Evolutionary conservation across 208 protist species (phyloP), one percentile per base, ranked within the genome.

Genomic region (Acanthamoeba healyi): DNA sequence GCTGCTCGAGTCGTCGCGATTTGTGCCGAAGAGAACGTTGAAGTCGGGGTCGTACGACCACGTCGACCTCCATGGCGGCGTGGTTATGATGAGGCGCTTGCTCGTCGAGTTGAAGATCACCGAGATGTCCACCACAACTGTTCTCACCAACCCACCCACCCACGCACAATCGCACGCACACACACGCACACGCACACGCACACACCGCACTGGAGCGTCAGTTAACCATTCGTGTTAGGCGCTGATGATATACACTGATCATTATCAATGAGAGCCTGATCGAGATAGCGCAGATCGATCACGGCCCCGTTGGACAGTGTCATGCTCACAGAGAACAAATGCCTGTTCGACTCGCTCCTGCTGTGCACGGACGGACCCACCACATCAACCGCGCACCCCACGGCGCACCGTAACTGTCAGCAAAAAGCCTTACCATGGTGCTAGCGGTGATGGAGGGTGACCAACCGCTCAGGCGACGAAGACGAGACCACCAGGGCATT

Each of bases 41-140:
- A 42, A 44, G 65, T 74, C 65, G 65, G 65, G 65, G 22, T 74
- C 65, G 65, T 74, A 74, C 34, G 9, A 1, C 65, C 65, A 74
- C 0, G 65, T 24, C 4, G n/a, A 36, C 29, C 5, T 19, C 65
- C 65, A 74, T 5, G 65, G 65, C 17, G 1, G 7, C 17, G 65
- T 74, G 14, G n/a, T 32, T 12, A 74, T 74, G 34, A 5, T 22
- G 34, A 74, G 26, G 17, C 34, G 5, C 32, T 42, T 19, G 1
- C 10, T 42, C 10, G 65, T 26, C 2, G 65, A 7, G 36, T 44
- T 42, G 14, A 74, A 74, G 32, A 15, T 44, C 34, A 74, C 65
- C 24, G 15, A 12, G 29, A 74, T 44, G 15, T 74, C 65, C 14
- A 74, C 65, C 17, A 74, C 22, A 1, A 24, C 61, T 56, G 44